These are phyloP conservation scores for Cetradonia linearis DNA, from an alignment of 495 filamentous ascomycete genomes.

Conservation along the genomic window DNA sequence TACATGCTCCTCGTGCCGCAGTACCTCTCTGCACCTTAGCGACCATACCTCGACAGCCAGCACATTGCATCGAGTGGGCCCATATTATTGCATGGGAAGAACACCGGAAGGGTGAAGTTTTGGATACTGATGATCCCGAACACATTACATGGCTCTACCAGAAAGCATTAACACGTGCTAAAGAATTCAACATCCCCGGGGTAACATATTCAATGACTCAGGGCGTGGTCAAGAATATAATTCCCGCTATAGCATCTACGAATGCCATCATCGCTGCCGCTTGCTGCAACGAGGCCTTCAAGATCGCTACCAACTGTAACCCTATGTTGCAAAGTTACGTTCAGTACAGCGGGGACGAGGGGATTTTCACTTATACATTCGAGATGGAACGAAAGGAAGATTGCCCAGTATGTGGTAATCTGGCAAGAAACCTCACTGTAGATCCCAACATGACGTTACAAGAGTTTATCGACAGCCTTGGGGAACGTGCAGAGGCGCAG, in stretches of 20 bases:
- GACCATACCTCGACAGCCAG: slow-evolving; percentile 91
- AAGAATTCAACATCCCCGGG: slow-evolving; percentile 83
- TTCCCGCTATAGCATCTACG: slow-evolving; percentile 94
- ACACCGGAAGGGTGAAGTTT: slow-evolving; percentile 45
- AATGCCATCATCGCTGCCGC: slow-evolving; percentile 93
- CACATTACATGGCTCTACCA: slow-evolving; percentile 97
- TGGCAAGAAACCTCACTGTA: slow-evolving; percentile 61
- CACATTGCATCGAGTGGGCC: slow-evolving; percentile 99
- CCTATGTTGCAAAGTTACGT: slow-evolving; percentile 90
- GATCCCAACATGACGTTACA: slow-evolving; percentile 63
- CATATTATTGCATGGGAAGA: slow-evolving; percentile 75
- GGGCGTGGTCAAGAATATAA: slow-evolving; percentile 98
- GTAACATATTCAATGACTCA: slow-evolving; percentile 97
- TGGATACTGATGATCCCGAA: slow-evolving; percentile 94
- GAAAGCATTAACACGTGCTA: slow-evolving; percentile 65
- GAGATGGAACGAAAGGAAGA: slow-evolving; percentile 82
- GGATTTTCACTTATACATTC: slow-evolving; percentile 95
- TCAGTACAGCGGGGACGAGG: slow-evolving; percentile 96
- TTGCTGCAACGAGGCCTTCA: slow-evolving; percentile 94
- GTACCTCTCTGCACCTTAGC: slow-evolving; percentile 96
- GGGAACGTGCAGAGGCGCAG: slow-evolving; percentile 72
- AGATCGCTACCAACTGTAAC: slow-evolving; percentile 74
- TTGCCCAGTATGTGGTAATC: slow-evolving; percentile 86
- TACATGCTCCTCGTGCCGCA: slow-evolving; percentile 87
- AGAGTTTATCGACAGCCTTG: slow-evolving; percentile 78